A percentile compares a stretch with the other conserved stretches of the same genome.
phyloP scores from a whole-genome alignment of 345 rosid species.

The Capsella bursapastoris region DNA sequence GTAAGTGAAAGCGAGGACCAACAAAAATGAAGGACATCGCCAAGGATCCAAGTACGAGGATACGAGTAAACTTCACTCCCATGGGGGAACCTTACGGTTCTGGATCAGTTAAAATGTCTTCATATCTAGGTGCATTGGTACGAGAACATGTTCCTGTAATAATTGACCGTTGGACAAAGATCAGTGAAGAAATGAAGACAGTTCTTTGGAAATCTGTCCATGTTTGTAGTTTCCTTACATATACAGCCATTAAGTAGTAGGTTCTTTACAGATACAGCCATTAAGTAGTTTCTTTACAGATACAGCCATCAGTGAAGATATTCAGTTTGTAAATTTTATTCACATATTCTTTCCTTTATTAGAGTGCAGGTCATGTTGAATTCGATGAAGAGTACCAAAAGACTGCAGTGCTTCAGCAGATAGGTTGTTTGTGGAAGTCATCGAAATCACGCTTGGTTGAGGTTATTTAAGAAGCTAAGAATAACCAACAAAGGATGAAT shows the following conservation, averaged over 20 bases:
- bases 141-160: background rate
- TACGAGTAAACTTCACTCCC: background rate
- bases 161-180: background rate
- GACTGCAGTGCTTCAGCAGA: background rate
- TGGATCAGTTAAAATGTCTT: background rate
- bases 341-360: too few species aligned
- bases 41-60: background rate
- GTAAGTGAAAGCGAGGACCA: background rate
- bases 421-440: background rate
- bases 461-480: background rate
- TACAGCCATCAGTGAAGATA: too few species aligned
- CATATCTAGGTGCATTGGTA: background rate
- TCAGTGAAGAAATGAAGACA: background rate
- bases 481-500: background rate
- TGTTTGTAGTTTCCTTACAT: too few species aligned
- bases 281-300: too few species aligned
- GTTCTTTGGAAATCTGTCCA: background rate
- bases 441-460: background rate
- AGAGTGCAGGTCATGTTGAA: background rate
- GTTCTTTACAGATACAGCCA: too few species aligned
- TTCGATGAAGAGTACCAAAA: background rate
- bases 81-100: background rate
- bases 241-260: too few species aligned
- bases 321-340: too few species aligned
- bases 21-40: background rate